phyloP scores from a whole-genome alignment of 2,329 filamentous ascomycete genomes.

The Hymenoscyphus infarciens region DNA sequence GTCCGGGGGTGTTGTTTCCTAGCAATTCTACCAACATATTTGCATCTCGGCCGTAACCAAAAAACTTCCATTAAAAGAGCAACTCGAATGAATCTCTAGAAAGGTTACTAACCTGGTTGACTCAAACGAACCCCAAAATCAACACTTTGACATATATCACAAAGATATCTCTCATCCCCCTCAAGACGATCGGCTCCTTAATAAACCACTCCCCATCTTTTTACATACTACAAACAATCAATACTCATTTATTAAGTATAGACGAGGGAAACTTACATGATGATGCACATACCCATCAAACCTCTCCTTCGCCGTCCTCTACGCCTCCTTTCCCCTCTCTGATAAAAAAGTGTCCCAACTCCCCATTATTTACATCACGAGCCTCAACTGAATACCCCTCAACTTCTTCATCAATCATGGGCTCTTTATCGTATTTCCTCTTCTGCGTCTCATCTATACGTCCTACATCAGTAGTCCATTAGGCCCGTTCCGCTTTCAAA shows the following conservation, averaged over 20 bases:
- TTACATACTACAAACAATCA: background rate
- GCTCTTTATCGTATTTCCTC: background rate
- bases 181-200: background rate
- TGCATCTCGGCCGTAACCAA: no score
- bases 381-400: background rate
- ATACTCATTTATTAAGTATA: background rate
- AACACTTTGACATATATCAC: background rate
- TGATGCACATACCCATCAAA: background rate
- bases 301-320: background rate
- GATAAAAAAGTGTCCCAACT: background rate
- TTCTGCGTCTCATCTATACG: background rate
- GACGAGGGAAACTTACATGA: background rate
- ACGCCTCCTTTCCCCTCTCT: background rate
- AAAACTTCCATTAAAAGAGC: no score
- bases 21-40: background rate
- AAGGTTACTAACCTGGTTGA: background rate
- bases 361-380: background rate
- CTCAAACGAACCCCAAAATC: background rate
- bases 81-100: no score
- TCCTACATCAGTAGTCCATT: no score
- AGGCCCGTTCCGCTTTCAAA: no score
- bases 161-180: background rate
- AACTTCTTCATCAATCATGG: background rate
- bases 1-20: background rate
- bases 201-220: background rate